phyloP scores from a whole-genome alignment of 2,329 filamentous ascomycete species.

The Aspergillus sp. region DNA sequence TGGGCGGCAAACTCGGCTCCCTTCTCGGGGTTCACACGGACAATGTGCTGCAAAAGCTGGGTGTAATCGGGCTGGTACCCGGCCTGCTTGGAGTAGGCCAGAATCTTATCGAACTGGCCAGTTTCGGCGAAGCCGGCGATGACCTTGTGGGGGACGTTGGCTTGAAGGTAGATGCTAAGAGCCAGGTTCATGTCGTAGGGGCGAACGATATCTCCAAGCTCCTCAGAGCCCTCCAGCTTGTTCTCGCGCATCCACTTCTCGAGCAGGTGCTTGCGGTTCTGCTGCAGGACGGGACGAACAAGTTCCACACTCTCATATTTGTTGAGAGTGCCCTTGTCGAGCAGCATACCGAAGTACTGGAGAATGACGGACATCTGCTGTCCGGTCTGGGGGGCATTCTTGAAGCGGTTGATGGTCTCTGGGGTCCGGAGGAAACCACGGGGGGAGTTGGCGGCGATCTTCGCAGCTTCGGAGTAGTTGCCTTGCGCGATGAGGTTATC shows the following conservation, averaged over 20 bases:
- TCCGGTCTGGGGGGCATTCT: slow-evolving; percentile 70
- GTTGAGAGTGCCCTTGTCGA: slow-evolving; percentile 93
- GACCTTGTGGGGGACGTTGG: slow-evolving; percentile 88
- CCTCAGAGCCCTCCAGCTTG: slow-evolving; percentile 94
- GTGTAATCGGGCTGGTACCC: slow-evolving; percentile 97
- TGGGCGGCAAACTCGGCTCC: slow-evolving; percentile 92
- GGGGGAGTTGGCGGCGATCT: slow-evolving; percentile 94
- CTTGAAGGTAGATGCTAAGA: slow-evolving; percentile 83
- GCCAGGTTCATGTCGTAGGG: slow-evolving; percentile 86
- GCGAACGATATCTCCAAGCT: slow-evolving; percentile 91
- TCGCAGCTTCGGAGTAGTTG: slow-evolving; percentile 84
- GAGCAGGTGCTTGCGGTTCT: slow-evolving; percentile 91
- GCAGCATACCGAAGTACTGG: slow-evolving; percentile 95
- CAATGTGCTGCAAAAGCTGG: slow-evolving; percentile 85
- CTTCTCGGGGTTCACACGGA: slow-evolving; percentile 88
- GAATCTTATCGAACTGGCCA: slow-evolving; percentile 94
- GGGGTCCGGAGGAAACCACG: slow-evolving; percentile 91
- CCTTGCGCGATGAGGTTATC: slow-evolving; percentile 79
- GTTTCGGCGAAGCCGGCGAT: slow-evolving; percentile 93
- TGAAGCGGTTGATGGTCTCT: slow-evolving; percentile 95
- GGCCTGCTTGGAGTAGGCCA: slow-evolving; percentile 80
- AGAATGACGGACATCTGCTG: slow-evolving; percentile 89
- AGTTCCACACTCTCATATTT: slow-evolving; percentile 92
- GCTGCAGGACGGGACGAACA: slow-evolving; percentile 84
- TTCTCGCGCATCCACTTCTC: slow-evolving; percentile 98